These are phyloP conservation scores for Macrophomina phaseolina DNA, from an alignment of 2,329 filamentous ascomycete genomes.

Conservation along the genomic window DNA sequence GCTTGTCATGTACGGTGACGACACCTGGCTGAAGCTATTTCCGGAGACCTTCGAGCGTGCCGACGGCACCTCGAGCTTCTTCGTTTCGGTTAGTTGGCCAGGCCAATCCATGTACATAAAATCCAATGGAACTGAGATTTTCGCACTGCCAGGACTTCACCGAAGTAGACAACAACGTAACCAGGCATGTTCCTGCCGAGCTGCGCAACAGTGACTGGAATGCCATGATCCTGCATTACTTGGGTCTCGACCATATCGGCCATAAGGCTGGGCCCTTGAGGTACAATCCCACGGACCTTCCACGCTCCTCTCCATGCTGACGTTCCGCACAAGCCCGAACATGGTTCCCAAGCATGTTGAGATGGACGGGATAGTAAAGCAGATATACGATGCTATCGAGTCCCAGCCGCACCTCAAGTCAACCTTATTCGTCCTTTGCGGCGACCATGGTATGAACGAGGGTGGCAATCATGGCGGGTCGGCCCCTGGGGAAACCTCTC, in stretches of 20 bases:
- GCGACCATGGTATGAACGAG: constrained; percentile 99
- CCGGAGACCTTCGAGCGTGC: constrained; percentile 83
- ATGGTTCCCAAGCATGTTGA: constrained; percentile 94
- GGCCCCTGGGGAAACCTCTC: constrained; percentile 90
- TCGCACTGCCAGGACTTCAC: constrained; percentile 77
- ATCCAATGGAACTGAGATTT: constrained; percentile 36
- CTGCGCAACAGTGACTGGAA: constrained; percentile 83
- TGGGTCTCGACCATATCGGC: constrained; percentile 95
- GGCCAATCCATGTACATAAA: constrained; percentile 39
- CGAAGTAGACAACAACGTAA: constrained; percentile 97
- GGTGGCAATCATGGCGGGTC: constrained; percentile 96
- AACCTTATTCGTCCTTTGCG: constrained; percentile 83
- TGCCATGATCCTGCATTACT: constrained; percentile 91
- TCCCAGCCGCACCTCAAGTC: constrained; percentile 72
- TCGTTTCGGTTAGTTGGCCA: constrained; percentile 78
- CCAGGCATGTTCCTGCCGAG: constrained; percentile 81
- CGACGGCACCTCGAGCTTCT: constrained; percentile 97
- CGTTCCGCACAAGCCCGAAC: constrained; percentile 64
- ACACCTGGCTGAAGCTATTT: constrained; percentile 98
- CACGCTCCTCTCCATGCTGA: constrained; percentile 27
- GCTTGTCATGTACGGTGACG: constrained; percentile 93
- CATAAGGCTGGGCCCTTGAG: constrained; percentile 91
- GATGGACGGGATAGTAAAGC: constrained; percentile 83
- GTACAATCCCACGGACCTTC: constrained; percentile 47
- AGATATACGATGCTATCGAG: constrained; percentile 79